Evolutionary conservation across 139 green algal species (phyloP), one percentile per base, ranked within the genome.

Genomic region (Chlamydomonas asymmetrica): DNA sequence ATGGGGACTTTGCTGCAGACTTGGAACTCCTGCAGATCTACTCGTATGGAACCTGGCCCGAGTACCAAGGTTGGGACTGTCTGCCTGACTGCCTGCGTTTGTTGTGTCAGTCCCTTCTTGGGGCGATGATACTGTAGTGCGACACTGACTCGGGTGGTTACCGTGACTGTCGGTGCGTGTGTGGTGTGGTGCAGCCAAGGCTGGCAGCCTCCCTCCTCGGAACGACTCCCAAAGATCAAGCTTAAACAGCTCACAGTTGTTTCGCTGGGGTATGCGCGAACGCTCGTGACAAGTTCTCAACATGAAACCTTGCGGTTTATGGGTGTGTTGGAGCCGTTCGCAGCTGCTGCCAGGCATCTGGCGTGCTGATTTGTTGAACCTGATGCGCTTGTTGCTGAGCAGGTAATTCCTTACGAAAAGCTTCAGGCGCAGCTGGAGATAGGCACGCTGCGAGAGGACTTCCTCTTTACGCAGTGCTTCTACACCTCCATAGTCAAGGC

Each of bases 401-500:
- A 90, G 82, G 75, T 66, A 3, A 49, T 97, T 2, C 64, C 90
- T 25, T 97, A 97, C 77, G 59, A 69, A 2, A 31, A 80, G 40
- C 81, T 97, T 16, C 85, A 89, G 84, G 16, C 71, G 13, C 40
- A 84, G 37, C 77, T 97, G 20, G 84, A 91, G 27, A 81, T 98
- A 31, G 41, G 43, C 41, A 89, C 71, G 31, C 82, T 97, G 66
- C 79, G 92, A 4, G 83, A 98, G 83, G 91, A 97, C 73, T 82
- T 97, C 68, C 81, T 98, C 40, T 97, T 98, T 68, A 91, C 86
- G 25, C 82, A 97, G 61, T 97, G 94, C 87, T 94, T 98, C 73
- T 97, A 97, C 80, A 61, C 75, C 25, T 91, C 84, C 5, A 40
- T 71, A n/a, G 56, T 84, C 31, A 32, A 93, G 3, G 70, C 52